These are phyloP conservation scores for Podaxis rugospora DNA, from an alignment of 768 basidiomycete genomes.

Conservation along the genomic window DNA sequence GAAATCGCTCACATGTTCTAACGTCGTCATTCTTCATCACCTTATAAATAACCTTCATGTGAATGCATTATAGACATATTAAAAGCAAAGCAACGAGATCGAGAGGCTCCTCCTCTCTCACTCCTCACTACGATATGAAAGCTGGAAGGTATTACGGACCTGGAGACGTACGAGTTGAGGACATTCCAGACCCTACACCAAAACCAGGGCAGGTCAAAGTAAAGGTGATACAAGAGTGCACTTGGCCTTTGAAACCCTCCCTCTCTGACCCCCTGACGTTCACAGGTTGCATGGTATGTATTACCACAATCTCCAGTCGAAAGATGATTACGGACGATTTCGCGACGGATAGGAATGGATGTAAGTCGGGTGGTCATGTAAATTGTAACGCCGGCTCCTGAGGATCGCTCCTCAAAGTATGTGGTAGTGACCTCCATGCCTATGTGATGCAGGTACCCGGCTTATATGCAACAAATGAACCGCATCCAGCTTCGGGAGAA, in stretches of 20 bases:
- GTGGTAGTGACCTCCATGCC: constrained; percentile 45
- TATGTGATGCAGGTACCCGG: constrained; percentile 24
- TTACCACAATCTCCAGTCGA: not conserved
- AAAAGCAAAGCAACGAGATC: not conserved
- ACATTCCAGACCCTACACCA: constrained; percentile 33
- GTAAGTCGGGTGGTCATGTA: constrained; percentile 18
- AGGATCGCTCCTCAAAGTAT: constrained; percentile 24
- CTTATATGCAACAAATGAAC: constrained; percentile 22
- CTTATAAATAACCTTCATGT: not conserved
- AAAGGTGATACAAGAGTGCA: constrained; percentile 26
- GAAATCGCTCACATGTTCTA: not conserved
- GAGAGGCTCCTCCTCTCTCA: not conserved
- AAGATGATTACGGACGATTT: not conserved
- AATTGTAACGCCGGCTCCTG: not conserved
- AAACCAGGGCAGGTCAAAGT: constrained; percentile 38
- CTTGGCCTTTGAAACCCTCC: not conserved
- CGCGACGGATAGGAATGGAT: constrained; percentile 22
- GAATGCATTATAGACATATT: not conserved
- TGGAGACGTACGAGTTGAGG: constrained; percentile 38
- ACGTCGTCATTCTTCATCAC: not conserved
- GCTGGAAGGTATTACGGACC: constrained; percentile 43
- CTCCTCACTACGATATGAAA: constrained; percentile 27
- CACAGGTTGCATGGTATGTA: not conserved
- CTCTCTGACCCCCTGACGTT: not conserved
- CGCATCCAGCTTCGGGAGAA: constrained; percentile 34